Evolutionary conservation across 768 basidiomycete genomes (phyloP), one percentile per base, ranked within the genome.

Genomic region (Royoungia palumana): DNA sequence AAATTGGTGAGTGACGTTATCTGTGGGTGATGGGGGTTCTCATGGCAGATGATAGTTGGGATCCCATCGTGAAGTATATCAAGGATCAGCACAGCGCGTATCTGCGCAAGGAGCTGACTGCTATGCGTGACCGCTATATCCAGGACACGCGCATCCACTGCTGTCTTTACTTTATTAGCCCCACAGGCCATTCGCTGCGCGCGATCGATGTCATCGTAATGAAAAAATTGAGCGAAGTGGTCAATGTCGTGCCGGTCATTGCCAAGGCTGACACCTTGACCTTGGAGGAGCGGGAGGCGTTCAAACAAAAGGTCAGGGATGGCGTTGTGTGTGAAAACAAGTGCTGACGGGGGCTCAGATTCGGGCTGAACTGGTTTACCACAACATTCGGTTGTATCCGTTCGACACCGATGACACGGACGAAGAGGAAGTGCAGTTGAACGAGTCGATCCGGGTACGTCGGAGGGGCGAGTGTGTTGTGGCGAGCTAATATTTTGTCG

Each of bases 61-160:
- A 99, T 64, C 90, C 95, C 36, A 98, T 99, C 62, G 80, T 98
- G 67, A 97, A 96, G 71, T 96, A 99, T 70, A 97, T 97, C 77
- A 93, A 94, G 75, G 95, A 98, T 78, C 95, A 98, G 68, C 95
- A 98, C 76, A 94, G 91, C 66, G 92, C 94, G 32, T 99, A 96
- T 72, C 82, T 99, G 46, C 90, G 96, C 71, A 98, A 99, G 74
- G 95, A 99, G 76, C 78, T 98, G 56, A 98, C 96, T 3, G 95
- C 96, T 2, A 93, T 93, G 88, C 89, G 96, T 54, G 95, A 98
- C 79, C 89, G 93, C 47, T 90, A 94, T 75, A 99, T 99, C 61
- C 89, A 89, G 65, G 95, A 99, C 74, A 98, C 96, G 14, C 88
- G 95, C 53, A 96, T 99, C 54, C 95, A 99, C 78, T 97, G 94